A percentile compares a stretch with the other conserved stretches of the same genome.
These are phyloP conservation scores for Fusarium dimerum DNA, from an alignment of 2,329 filamentous ascomycete species.

Conservation along the genomic window DNA sequence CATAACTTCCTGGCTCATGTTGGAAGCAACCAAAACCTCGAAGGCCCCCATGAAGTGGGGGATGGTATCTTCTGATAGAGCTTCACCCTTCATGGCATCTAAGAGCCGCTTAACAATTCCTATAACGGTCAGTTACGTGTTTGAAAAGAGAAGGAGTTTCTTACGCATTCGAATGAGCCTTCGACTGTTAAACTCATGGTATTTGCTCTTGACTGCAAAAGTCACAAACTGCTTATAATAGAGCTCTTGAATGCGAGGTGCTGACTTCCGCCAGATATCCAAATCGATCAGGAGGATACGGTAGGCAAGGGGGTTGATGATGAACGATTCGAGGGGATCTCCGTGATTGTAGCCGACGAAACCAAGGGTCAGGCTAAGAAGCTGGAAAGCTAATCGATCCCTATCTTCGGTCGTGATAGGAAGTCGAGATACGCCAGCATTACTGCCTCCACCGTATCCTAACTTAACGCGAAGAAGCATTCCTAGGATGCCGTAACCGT, in stretches of 20 bases:
- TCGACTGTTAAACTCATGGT: slow-evolving; percentile 88
- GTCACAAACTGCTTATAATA: slow-evolving; percentile 92
- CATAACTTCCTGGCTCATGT: slow-evolving; percentile 81
- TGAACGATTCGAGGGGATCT: slow-evolving; percentile 83
- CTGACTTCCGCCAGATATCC: slow-evolving; percentile 86
- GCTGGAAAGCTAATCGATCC: slow-evolving; percentile 57
- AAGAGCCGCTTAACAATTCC: slow-evolving; percentile 88
- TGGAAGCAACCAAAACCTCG: slow-evolving; percentile 75
- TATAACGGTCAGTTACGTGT: slow-evolving; percentile 39
- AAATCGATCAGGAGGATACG: slow-evolving; percentile 88
- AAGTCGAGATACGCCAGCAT: slow-evolving; percentile 40
- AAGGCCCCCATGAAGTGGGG: slow-evolving; percentile 78
- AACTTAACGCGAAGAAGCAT: slow-evolving; percentile 84
- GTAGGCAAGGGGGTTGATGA: slow-evolving; percentile 94
- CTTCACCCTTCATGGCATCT: slow-evolving; percentile 86
- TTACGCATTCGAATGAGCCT: slow-evolving; percentile 87
- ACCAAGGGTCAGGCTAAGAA: slow-evolving; percentile 75
- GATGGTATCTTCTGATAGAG: slow-evolving; percentile 70
- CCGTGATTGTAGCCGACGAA: slow-evolving; percentile 87
- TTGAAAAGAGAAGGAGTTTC: slow-evolving; percentile 33
- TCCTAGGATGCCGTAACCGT: slow-evolving; percentile 86
- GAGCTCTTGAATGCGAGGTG: slow-evolving; percentile 74
- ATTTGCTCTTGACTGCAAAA: slow-evolving; percentile 87
- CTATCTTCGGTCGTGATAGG: slow-evolving; percentile 53
- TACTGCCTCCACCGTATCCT: slow-evolving; percentile 48